Evolutionary conservation across 768 basidiomycete genomes (phyloP).

Genomic region (Lanmaoa rubissima): DNA sequence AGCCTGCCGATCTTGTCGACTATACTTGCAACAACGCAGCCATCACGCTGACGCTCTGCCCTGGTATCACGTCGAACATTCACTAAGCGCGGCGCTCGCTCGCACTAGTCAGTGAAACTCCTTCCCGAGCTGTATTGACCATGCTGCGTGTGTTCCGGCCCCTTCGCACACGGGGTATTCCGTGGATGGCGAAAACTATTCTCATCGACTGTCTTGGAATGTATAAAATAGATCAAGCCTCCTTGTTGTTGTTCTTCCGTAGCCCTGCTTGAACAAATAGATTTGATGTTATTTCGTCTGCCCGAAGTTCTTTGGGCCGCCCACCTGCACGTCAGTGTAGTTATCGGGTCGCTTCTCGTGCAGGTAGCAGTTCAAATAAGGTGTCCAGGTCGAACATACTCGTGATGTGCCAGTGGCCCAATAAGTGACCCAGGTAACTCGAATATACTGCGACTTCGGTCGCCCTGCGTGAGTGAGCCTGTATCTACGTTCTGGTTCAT

Average conservation of each 20-base stretch:
- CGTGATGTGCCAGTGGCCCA: too few relatives aligned
- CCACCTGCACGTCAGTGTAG: not conserved
- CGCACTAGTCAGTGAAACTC: not conserved
- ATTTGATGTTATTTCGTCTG: not conserved
- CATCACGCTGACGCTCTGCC: conserved; percentile 32
- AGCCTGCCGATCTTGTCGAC: conserved; percentile 29
- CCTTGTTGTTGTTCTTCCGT: not conserved
- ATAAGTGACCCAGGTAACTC: too few relatives aligned
- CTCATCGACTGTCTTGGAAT: not conserved
- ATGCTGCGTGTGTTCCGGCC: not conserved
- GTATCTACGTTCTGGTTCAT: too few relatives aligned
- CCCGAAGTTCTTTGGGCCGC: not conserved
- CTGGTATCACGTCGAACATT: conserved; percentile 21
- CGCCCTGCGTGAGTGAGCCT: too few relatives aligned
- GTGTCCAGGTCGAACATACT: too few relatives aligned
- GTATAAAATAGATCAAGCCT: not conserved
- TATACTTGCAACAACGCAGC: conserved; percentile 28
- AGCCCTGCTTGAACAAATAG: not conserved
- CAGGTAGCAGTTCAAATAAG: too few relatives aligned
- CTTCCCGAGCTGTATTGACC: not conserved
- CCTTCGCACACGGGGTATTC: not conserved
- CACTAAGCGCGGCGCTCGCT: not conserved
- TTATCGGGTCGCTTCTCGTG: too few relatives aligned
- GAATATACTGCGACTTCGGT: too few relatives aligned
- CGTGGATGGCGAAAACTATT: not conserved